Evolutionary conservation across 192 early-diverging fungal species (phyloP), one percentile per base, ranked within the genome.

Genomic region (Rhizoclosmatium globosum): DNA sequence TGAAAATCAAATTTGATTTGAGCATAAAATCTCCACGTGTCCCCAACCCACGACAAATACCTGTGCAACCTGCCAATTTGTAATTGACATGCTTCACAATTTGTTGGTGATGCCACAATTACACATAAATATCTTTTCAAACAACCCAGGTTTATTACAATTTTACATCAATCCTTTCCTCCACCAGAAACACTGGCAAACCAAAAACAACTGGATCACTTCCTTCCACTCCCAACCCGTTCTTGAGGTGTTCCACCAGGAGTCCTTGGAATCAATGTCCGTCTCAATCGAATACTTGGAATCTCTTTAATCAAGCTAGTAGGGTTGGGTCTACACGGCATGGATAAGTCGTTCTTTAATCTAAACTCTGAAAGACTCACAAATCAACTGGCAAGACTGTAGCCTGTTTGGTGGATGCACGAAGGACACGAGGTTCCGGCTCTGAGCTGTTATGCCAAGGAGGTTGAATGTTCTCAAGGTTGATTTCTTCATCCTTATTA

Each of bases 241-340:
- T 62, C 60, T 62, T 31, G 60, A 7, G 66, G 66, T 11, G 66
- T 68, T 43, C 66, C 66, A 45, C 66, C 66, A 21, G 66, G 66
- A 13, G 66, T 68, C 17, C 66, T 4, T 11, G 66, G 66, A 45
- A 68, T 68, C 21, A 46, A 41, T 11, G 66, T 68, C 39, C 47
- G 42, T 9, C 66, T 39, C 66, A 68, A 41, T 4, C 66, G 42
- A 19, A 68, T 47, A 41, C 66, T 68, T 4, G 66, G 66, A 68
- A 68, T 68, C 1, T 68, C 66, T 43, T 68, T 68, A 41, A 68
- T 41, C 7, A 68, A 21, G 15, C 31, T 19, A 4, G 11, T 68
- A 4, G 43, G 42, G 66, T 41, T 68, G 42, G 66, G 15, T 43
- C 44, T 68, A 41, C 9, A 64, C 9, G 39, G 39, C 62, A 64